These are phyloP conservation scores for Corylus heterophylla DNA, from an alignment of 306 rosid genomes.

Conservation along the genomic window DNA sequence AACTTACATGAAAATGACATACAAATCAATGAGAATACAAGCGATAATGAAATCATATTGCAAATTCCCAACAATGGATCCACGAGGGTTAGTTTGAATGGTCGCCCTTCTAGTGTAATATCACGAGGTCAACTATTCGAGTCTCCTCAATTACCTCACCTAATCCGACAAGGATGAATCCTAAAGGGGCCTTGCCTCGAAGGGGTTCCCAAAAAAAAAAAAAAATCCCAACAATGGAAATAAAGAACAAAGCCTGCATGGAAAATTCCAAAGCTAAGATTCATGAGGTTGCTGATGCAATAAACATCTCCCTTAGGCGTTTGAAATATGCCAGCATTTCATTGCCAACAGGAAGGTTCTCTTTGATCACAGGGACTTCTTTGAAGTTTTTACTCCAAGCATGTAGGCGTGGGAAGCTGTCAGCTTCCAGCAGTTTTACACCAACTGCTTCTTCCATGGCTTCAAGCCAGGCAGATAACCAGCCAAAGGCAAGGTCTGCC, in stretches of 20 bases:
- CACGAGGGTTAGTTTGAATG: too few relatives aligned
- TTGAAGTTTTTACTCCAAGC: conserved; percentile 27
- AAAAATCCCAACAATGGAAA: background rate
- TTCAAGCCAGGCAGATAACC: conserved; percentile 19
- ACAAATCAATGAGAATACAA: background rate
- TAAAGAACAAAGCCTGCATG: background rate
- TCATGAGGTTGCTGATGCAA: background rate
- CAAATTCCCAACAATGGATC: background rate
- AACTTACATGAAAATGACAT: background rate
- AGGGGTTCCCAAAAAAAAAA: too few relatives aligned
- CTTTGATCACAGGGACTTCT: conserved; percentile 26
- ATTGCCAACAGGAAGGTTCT: conserved; percentile 23
- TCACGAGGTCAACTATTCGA: too few relatives aligned
- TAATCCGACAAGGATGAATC: too few relatives aligned
- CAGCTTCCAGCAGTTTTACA: conserved; percentile 15
- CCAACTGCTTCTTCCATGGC: conserved; percentile 14
- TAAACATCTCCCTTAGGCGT: background rate
- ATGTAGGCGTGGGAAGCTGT: conserved; percentile 19
- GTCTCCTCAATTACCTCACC: too few relatives aligned
- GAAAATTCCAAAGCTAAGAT: background rate
- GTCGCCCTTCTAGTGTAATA: too few relatives aligned
- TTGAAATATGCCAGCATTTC: conserved; percentile 5
- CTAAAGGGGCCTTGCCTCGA: too few relatives aligned
- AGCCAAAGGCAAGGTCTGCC: conserved; percentile 27
- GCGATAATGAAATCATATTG: background rate